Evolutionary conservation across 441 rosid species (phyloP).

Genomic region (Metrosideros polymorpha): DNA sequence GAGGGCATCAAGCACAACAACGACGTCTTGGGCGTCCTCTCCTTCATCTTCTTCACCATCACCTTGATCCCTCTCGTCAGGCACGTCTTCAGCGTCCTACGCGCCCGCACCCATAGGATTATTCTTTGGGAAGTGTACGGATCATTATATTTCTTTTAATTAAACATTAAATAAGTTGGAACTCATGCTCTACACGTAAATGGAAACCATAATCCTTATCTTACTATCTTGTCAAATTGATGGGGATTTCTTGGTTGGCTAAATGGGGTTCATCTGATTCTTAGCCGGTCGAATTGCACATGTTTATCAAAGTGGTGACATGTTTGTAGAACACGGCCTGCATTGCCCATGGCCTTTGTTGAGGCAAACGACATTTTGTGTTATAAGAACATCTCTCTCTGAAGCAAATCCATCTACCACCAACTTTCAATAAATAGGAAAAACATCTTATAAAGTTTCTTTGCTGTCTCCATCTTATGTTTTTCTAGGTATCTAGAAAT

Average conservation of each 20-base stretch:
- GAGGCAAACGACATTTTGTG: background rate
- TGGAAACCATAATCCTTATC: background rate
- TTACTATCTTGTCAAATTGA: background rate
- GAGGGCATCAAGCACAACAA: slow-evolving; percentile 20
- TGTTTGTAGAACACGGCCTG: background rate
- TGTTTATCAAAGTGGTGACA: no score
- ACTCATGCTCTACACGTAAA: background rate
- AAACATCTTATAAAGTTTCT: background rate
- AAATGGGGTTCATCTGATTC: no score
- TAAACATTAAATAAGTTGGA: background rate
- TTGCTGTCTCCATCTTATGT: background rate
- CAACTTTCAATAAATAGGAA: fast-evolving
- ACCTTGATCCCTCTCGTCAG: slow-evolving; percentile 37
- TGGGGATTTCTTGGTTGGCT: no score
- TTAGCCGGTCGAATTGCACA: no score
- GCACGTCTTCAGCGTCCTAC: slow-evolving; percentile 27
- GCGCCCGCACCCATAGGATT: background rate
- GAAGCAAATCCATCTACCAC: background rate
- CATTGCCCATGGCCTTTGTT: background rate
- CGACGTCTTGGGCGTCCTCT: slow-evolving; percentile 30
- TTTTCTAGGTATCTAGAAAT: background rate
- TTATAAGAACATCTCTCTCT: background rate
- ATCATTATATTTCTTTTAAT: background rate
- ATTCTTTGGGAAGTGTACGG: background rate
- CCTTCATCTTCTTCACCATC: slow-evolving; percentile 35